Evolutionary conservation across 139 green algal genomes (phyloP).

Genomic region (Yamagishiella unicocca): DNA sequence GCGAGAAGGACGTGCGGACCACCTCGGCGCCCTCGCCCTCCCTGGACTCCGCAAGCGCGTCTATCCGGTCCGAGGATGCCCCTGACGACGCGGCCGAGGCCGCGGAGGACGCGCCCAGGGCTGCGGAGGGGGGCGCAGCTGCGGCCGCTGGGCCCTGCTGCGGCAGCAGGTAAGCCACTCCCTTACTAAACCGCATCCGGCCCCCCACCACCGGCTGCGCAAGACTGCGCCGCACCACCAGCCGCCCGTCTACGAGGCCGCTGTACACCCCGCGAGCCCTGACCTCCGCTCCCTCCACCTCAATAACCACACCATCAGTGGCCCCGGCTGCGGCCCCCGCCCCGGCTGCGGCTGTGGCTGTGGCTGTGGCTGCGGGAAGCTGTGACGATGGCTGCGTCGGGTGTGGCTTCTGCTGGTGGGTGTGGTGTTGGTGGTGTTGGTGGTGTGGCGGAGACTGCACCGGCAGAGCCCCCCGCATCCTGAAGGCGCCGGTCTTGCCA

Average conservation of each 20-base stretch:
- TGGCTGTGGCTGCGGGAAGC: background rate
- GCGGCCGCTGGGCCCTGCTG: background rate
- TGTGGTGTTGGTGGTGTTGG: conserved; percentile 3
- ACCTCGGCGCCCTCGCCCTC: conserved; percentile 43
- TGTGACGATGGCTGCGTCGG: background rate
- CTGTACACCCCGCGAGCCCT: conserved; percentile 80
- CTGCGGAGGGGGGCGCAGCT: background rate
- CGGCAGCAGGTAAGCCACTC: conserved; percentile 77
- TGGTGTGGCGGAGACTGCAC: conserved; percentile 43
- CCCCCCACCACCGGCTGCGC: conserved; percentile 76
- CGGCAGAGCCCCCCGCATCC: conserved; percentile 72
- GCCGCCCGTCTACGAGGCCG: conserved; percentile 71
- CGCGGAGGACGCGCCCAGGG: too few species aligned
- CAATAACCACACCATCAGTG: conserved; percentile 50
- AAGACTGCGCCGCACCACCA: conserved; percentile 72
- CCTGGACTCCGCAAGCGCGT: background rate
- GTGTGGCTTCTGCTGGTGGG: background rate
- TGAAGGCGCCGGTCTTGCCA: conserved; percentile 76
- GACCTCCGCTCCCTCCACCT: conserved; percentile 75
- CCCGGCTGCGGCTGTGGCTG: background rate
- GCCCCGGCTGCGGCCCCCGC: background rate
- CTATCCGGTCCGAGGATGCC: background rate
- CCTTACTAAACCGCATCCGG: conserved; percentile 71
- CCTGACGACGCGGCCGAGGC: background rate
- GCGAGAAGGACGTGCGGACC: conserved; percentile 76